Evolutionary conservation across 257 asterid genomes (phyloP), one percentile per base, ranked within the genome.

Genomic region (Solanum pinnatisectum): DNA sequence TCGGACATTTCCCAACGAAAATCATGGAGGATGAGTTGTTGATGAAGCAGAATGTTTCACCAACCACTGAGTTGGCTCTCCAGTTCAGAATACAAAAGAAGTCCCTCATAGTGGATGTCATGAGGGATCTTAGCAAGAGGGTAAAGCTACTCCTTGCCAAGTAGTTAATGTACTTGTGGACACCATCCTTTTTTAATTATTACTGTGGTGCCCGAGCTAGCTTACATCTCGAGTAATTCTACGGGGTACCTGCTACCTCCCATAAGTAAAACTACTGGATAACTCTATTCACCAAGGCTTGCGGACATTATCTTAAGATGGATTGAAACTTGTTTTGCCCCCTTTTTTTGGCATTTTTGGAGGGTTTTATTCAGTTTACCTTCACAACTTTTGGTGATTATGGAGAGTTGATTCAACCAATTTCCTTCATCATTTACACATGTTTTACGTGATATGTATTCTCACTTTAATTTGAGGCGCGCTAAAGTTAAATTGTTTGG

Each of bases 1-100:
- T 97, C 3, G 93, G 87, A 81, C 98, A 95, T 89, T 97, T 97
- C 89, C 98, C 99, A 1, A 94, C 98, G 42, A 94, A 97, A 88
- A 93, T 97, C 90, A 95, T 92, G 98, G 99, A 97, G 87, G 99
- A 96, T 14, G 98, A 96, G 89, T 49, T 95, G 49, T 63, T 93
- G 35, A 81, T 96, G 91, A 88, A 94, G 73, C 89, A 93, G 78
- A 88, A 88, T 22, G 88, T 93, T 35, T 89, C 98, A 1, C 22
- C 88, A 16, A 91, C 98, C 8, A 89, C 95, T 35, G 95, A 93
- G 89, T 89, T 97, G 91, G 98, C 97, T 32, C 70, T 93, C 67
- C 90, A 89, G 74, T 96, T 93, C 90, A 92, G 99, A 91, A 91
- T 96, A 89, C 93, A 92, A 87, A 97, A 96, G 94, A 96, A 97